phyloP scores from a whole-genome alignment of 2,329 filamentous ascomycete genomes.

The Botryotinia globosa region DNA sequence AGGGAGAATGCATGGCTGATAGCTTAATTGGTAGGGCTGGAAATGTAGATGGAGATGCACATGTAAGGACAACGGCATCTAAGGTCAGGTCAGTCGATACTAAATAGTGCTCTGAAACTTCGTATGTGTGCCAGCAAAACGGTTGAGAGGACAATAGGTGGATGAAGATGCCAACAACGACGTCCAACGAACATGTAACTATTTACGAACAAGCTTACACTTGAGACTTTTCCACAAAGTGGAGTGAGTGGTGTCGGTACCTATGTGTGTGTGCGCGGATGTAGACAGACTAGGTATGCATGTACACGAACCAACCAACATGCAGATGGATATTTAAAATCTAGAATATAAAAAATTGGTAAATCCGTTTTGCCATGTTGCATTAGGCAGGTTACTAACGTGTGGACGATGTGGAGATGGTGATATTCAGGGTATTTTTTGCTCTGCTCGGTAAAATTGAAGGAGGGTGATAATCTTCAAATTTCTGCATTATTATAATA shows the following conservation, averaged over 20 bases:
- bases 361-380: neutral
- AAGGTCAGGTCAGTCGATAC: neutral
- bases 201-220: neutral
- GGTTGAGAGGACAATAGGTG: neutral
- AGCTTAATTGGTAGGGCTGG: conserved; percentile 18
- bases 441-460: conserved; percentile 2
- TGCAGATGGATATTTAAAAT: conserved; percentile 9
- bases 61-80: neutral
- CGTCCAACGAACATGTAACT: neutral
- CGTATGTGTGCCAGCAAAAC: neutral
- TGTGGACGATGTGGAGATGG: neutral
- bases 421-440: conserved; percentile 7
- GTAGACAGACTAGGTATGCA: neutral
- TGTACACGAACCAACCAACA: neutral
- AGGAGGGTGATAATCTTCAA: neutral
- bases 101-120: neutral
- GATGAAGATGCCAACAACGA: neutral
- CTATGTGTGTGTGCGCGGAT: neutral
- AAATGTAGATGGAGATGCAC: neutral
- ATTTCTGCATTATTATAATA: neutral
- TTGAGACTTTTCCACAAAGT: neutral
- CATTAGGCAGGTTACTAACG: conserved; percentile 12
- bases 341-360: neutral
- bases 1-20: neutral
- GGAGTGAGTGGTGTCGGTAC: neutral